These are phyloP conservation scores for Ogataea pini DNA, from an alignment of 805 yeast genomes.

Conservation along the genomic window DNA sequence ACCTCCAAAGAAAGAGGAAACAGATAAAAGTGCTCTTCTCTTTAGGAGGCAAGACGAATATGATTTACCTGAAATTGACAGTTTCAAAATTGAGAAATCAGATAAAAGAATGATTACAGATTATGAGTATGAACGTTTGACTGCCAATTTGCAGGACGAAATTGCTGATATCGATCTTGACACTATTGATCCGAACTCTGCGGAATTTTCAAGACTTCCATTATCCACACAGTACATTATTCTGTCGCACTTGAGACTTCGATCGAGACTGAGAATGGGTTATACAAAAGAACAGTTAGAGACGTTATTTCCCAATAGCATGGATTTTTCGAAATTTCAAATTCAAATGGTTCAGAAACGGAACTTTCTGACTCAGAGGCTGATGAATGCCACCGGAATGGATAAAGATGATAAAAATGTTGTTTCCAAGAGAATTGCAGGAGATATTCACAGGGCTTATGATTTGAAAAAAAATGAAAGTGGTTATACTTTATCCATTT, in stretches of 20 bases:
- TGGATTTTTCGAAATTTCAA: constrained; percentile 92
- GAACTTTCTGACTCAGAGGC: constrained; percentile 82
- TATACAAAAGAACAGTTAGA: constrained; percentile 87
- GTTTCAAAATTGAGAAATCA: constrained; percentile 46
- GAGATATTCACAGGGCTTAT: constrained; percentile 78
- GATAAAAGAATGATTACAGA: constrained; percentile 78
- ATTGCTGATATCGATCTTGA: constrained; percentile 71
- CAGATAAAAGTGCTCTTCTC: constrained; percentile 25
- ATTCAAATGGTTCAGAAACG: constrained; percentile 90
- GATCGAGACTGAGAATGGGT: constrained; percentile 94
- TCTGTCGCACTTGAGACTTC: constrained; percentile 74
- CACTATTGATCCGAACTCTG: constrained; percentile 78
- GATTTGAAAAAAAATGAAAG: constrained; percentile 71
- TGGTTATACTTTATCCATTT: constrained; percentile 79
- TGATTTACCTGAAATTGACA: constrained; percentile 71
- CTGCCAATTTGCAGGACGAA: constrained; percentile 56
- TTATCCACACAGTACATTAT: constrained; percentile 85
- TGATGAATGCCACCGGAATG: constrained; percentile 83
- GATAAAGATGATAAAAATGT: constrained; percentile 46
- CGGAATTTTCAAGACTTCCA: constrained; percentile 76
- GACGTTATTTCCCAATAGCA: constrained; percentile 73
- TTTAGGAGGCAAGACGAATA: constrained; percentile 75
- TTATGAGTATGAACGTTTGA: constrained; percentile 64
- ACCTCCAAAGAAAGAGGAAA: constrained; percentile 6
- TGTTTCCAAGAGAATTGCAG: constrained; percentile 65